phyloP scores from a whole-genome alignment of 768 basidiomycete genomes.

The Fomitopsis serialis region DNA sequence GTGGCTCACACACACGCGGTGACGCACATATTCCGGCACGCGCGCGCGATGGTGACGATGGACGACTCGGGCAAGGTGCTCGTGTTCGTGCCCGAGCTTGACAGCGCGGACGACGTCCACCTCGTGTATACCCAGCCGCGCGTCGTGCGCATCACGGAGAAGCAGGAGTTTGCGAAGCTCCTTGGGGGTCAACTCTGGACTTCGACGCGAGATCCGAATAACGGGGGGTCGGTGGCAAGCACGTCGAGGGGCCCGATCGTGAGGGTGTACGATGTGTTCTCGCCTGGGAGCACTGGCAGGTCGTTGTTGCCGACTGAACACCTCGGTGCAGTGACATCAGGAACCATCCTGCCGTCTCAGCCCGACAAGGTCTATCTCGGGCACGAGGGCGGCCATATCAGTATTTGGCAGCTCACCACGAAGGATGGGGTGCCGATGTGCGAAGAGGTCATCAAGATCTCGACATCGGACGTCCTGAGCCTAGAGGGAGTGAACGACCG shows the following conservation, averaged over 20 bases:
- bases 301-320: constrained; percentile 60
- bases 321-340: constrained; percentile 79
- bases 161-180: constrained; percentile 73
- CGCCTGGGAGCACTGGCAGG: constrained; percentile 48
- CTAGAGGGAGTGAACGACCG: constrained; percentile 80
- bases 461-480: constrained; percentile 74
- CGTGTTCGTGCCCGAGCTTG: constrained; percentile 54
- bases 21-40: constrained; percentile 69
- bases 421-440: constrained; percentile 59
- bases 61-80: constrained; percentile 85
- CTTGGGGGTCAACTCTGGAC: constrained; percentile 83
- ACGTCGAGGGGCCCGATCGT: constrained; percentile 61
- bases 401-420: constrained; percentile 65
- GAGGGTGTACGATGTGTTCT: constrained; percentile 74
- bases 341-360: constrained; percentile 65
- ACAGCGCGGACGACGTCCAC: constrained; percentile 34
- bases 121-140: constrained; percentile 47
- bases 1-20: constrained; percentile 64
- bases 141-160: constrained; percentile 69
- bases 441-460: constrained; percentile 73
- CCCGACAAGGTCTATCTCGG: constrained; percentile 73
- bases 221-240: constrained; percentile 28
- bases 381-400: constrained; percentile 88
- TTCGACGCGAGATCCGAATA: constrained; percentile 46
- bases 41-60: constrained; percentile 65